Evolutionary conservation across 1,284 basidiomycete genomes (phyloP).

Genomic region (Chondrostereum purpureum): DNA sequence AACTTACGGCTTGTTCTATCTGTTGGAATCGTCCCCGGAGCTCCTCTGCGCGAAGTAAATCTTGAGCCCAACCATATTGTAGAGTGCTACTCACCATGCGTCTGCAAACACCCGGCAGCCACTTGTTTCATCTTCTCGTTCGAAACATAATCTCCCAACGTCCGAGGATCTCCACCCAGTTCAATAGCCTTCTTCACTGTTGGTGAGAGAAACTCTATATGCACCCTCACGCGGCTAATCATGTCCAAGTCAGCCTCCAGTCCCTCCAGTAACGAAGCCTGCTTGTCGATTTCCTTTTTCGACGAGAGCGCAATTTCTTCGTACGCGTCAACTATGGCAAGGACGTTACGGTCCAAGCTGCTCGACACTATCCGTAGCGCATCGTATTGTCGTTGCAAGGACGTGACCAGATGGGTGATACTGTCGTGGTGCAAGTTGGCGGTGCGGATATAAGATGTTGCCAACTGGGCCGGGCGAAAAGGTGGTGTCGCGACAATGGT

Average conservation of each 20-base stretch:
- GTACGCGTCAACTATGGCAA: conserved; percentile 63
- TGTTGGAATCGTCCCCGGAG: conserved; percentile 22
- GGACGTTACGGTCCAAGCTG: conserved; percentile 63
- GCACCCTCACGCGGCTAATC: conserved; percentile 56
- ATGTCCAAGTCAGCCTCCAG: conserved; percentile 66
- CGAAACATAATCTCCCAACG: conserved; percentile 77
- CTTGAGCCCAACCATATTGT: neutral
- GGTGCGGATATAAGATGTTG: conserved; percentile 53
- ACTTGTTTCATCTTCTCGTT: conserved; percentile 74
- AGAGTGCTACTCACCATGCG: conserved; percentile 46
- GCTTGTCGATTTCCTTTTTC: conserved; percentile 55
- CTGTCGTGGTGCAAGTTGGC: conserved; percentile 58
- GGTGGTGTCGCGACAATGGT: conserved; percentile 62
- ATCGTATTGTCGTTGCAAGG: conserved; percentile 56
- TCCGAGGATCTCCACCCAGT: conserved; percentile 55
- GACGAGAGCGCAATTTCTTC: conserved; percentile 52
- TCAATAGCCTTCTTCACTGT: conserved; percentile 61
- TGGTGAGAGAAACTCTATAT: conserved; percentile 68
- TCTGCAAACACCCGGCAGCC: conserved; percentile 63
- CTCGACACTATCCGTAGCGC: conserved; percentile 62
- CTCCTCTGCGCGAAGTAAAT: conserved; percentile 3
- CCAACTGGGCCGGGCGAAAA: conserved; percentile 58
- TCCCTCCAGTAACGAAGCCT: conserved; percentile 50
- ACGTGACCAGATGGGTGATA: conserved; percentile 40
- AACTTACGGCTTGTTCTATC: conserved; percentile 45